Conservation (phyloP, 495 filamentous ascomycete genomes). For the Platismatia glauca region DNA sequence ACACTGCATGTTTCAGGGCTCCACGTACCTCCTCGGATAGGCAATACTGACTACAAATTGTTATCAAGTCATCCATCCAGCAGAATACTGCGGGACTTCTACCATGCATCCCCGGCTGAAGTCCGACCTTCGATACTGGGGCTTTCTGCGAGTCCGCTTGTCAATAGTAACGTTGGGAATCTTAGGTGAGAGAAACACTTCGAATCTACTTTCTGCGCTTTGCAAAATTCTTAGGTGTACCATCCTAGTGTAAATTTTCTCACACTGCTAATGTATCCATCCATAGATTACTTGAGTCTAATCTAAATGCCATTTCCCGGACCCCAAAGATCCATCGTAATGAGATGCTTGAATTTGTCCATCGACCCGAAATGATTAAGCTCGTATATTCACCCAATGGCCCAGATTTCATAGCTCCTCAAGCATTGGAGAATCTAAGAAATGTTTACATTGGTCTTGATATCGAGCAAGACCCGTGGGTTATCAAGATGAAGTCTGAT, state of each 20-base stretch:
- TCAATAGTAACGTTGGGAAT: constrained; percentile 34
- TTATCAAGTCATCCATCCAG: constrained; percentile 64
- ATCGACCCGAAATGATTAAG: constrained; percentile 53
- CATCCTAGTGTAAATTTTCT: not conserved
- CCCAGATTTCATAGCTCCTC: constrained; percentile 7
- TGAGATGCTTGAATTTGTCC: constrained; percentile 59
- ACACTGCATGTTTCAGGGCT: too few species aligned
- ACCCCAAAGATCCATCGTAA: constrained; percentile 63
- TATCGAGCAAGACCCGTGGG: constrained; percentile 61
- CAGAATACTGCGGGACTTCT: constrained; percentile 70
- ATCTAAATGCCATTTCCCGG: constrained; percentile 62
- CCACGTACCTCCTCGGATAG: too few species aligned
- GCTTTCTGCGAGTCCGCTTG: constrained; percentile 75
- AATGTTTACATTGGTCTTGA: constrained; percentile 40
- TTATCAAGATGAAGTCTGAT: constrained; percentile 42
- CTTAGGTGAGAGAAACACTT: constrained; percentile 32
- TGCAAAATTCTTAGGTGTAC: not conserved
- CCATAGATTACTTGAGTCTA: constrained; percentile 58
- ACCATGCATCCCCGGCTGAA: constrained; percentile 42
- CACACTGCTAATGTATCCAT: constrained; percentile 5
- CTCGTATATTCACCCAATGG: constrained; percentile 36
- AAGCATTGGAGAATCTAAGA: constrained; percentile 11
- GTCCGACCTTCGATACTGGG: constrained; percentile 64
- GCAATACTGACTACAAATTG: too few species aligned
- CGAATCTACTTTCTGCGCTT: constrained; percentile 5